phyloP scores from a whole-genome alignment of 306 rosid genomes.

The Hippophae tibetana region DNA sequence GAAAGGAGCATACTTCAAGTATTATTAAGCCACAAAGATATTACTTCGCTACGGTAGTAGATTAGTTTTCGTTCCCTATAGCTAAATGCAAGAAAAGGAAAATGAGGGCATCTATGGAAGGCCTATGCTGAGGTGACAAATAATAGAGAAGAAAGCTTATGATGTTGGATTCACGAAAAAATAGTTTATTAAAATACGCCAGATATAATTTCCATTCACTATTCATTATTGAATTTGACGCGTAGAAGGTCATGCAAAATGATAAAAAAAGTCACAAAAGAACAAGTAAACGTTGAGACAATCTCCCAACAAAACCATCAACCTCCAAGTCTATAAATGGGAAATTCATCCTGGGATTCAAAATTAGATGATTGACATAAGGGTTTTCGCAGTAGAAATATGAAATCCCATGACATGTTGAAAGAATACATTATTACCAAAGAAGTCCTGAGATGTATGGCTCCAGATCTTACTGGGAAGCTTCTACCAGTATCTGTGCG shows the following conservation, averaged over 20 bases:
- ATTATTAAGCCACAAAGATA: no score
- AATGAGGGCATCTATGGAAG: no score
- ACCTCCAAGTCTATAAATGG: constrained; percentile 24
- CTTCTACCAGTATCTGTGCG: constrained; percentile 51
- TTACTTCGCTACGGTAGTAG: no score
- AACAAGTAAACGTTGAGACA: constrained; percentile 6
- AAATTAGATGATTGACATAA: constrained; percentile 24
- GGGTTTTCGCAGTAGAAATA: constrained; percentile 26
- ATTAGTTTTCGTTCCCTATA: no score
- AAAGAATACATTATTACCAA: constrained; percentile 38
- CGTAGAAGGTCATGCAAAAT: constrained; percentile 6
- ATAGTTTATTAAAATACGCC: no score
- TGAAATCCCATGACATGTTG: constrained; percentile 17
- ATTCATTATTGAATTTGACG: constrained; percentile 5
- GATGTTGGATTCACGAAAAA: no score
- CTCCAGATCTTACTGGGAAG: constrained; percentile 38
- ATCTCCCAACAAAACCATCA: constrained; percentile 19
- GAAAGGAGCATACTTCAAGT: no score
- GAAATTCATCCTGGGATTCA: constrained; percentile 18
- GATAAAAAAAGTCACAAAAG: constrained; percentile 10
- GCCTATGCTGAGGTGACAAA: no score
- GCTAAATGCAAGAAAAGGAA: no score
- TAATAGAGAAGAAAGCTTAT: no score
- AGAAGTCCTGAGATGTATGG: constrained; percentile 17
- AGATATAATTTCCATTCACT: no score